A percentile compares a stretch with the other conserved stretches of the same genome.
phyloP scores from a whole-genome alignment of 805 yeast species.

The Wickerhamomyces pijperi region DNA sequence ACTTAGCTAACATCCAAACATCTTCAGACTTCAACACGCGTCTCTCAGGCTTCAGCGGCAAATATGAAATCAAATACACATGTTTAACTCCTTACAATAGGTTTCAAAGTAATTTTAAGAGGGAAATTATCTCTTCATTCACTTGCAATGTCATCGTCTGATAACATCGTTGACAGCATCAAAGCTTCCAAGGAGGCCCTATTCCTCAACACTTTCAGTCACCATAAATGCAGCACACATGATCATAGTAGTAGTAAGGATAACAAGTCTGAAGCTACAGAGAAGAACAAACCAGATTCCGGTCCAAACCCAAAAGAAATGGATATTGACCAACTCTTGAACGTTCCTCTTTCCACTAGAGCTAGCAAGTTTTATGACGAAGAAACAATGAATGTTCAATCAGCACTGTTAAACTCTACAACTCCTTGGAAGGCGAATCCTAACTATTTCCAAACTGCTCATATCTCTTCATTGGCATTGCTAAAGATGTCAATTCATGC shows the following conservation, averaged over 20 bases:
- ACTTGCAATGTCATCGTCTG: neutral
- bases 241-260: neutral
- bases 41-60: no score
- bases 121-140: no score
- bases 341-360: conserved; percentile 7
- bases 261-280: neutral
- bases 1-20: neutral
- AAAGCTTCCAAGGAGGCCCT: neutral
- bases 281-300: neutral
- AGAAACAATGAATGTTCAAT: conserved; percentile 2
- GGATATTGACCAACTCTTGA: conserved; percentile 8
- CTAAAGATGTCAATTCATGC: conserved; percentile 75
- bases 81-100: no score
- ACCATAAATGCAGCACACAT: neutral
- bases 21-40: no score
- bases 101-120: no score
- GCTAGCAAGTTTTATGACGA: conserved; percentile 10
- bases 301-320: conserved; percentile 6
- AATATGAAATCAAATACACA: no score
- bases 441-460: conserved; percentile 48
- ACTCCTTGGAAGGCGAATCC: conserved; percentile 51
- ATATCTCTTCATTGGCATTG: conserved; percentile 61
- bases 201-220: neutral
- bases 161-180: neutral
- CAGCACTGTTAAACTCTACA: conserved; percentile 10